Base-by-base conservation (phyloP, 371 early-diverging fungal genomes). In the Coemansia sp. region DNA sequence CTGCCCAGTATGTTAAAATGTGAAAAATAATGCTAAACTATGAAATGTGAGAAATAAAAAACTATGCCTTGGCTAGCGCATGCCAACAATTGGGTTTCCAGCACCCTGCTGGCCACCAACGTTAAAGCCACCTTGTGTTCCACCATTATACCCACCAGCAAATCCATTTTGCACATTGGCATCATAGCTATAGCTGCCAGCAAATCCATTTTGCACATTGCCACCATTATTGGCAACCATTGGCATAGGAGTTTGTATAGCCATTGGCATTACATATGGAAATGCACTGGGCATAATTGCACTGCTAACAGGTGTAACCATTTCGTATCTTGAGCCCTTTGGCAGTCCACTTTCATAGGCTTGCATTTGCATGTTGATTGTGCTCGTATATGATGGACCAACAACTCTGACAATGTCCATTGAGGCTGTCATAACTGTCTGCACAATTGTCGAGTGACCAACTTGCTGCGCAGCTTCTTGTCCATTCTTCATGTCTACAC, bases 321-420 rank as follows among this genome's bases (percentile, higher is more conserved):
- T 17, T 29, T 56, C 36, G 4, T 17, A 15, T 15, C 56, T 36
- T 4, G 6, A n/a, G 17, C 56, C 56, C 4, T 17, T 17, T 13
- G 63, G 41, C 28, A 40, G 29, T 8, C 29, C 49, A 28, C 29
- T 13, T 15, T 23, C 32, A 28, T 36, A 55, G 11, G 39, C 1
- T 36, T 67, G 46, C 28, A 61, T 55, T 5, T 48, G 19, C 40
- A 61, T 21, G 32, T 19, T 52, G 15, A 67, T 56, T 1, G 63
- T 67, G 58, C 56, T 67, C 2, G 68, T 67, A 13, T 57, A 67
- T 0, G 57, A 46, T 5, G 62, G 68, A 3, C 68, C 68, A 51
- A 67, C 39, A 6, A 57, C 63, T 6, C 36, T 46, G 2, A 67
- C 63, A 49, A 62, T 62, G 12, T 67, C 57, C 2, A 40, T 24